Base-by-base conservation (phyloP, 768 basidiomycete species). In the Trametes cubensis region DNA sequence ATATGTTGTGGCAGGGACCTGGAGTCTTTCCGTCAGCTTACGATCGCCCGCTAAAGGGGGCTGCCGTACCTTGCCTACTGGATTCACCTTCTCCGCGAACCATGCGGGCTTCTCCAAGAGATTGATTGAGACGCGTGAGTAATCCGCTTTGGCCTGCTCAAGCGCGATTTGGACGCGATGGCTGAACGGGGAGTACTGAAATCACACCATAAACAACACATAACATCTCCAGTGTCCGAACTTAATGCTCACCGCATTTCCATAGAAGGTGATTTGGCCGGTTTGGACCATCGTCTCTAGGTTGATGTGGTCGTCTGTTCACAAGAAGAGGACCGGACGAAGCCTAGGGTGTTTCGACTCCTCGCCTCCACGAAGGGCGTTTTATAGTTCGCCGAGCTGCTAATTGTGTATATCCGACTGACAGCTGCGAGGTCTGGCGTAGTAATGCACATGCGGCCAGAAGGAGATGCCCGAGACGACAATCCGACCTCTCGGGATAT, bases 71-170 rank as follows among this genome's bases (percentile, higher is more conserved):
- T 87, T 88, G 72, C 82, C 81, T 0, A 79, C 84, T 1, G 83
- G 83, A 71, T 89, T 89, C 34, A 90, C 81, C 61, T 84, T 80
- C 0, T 80, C 77, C 0, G 80, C 81, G 69, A 85, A 88, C 87
- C 87, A 88, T 48, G 80, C 81, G 0, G 87, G 87, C 72, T 89
- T 89, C 73, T 85, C 83, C 65, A 55, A 45, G 11, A 89, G 70
- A 66, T 87, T 83, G 45, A 90, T 80, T 64, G 85, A 79, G 61
- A 75, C 85, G 10, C 77, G 70, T 23, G 77, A 82, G 70, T 76
- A 84, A 0, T 79, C 64, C 2, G 81, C 76, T 3, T 79, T 75
- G 1, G 82, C 78, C 64, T 89, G 86, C 15, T 78, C 76, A 26
- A 90, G 79, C 0, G 86, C 85, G n/a, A 89, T 75, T 58, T 86